Evolutionary conservation across 441 rosid genomes (phyloP).

Genomic region (Aquilaria agallochum): DNA sequence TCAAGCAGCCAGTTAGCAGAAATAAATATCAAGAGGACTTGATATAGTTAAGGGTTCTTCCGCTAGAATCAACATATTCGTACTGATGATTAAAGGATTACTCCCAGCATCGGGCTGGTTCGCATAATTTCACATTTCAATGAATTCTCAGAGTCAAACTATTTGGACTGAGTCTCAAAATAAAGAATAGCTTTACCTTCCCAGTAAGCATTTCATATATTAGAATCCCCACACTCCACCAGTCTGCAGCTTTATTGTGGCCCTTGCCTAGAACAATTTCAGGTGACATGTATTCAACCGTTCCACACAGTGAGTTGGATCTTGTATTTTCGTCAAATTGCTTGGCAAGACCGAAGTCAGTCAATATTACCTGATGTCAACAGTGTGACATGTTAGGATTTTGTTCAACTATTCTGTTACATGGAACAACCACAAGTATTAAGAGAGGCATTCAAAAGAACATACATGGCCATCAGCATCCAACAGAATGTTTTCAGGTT

Average conservation of each 20-base stretch:
- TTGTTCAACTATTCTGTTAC: not conserved
- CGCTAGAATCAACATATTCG: too few relatives aligned
- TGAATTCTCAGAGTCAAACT: too few relatives aligned
- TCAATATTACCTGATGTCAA: conserved; percentile 29
- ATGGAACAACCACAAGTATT: not conserved
- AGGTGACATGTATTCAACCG: conserved; percentile 38
- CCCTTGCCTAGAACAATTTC: conserved; percentile 41
- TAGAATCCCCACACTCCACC: conserved; percentile 45
- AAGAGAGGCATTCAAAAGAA: conserved; percentile 14
- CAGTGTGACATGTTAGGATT: not conserved
- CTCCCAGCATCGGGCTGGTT: too few relatives aligned
- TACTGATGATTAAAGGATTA: too few relatives aligned
- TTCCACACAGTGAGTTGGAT: conserved; percentile 42
- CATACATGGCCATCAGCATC: conserved; percentile 80
- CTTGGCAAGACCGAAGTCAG: conserved; percentile 43
- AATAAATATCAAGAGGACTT: too few relatives aligned
- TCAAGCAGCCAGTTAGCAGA: too few relatives aligned
- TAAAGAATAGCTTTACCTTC: conserved; percentile 15
- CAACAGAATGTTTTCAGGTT: conserved; percentile 84
- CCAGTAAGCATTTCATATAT: conserved; percentile 38
- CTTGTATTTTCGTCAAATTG: conserved; percentile 29
- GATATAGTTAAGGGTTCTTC: too few relatives aligned
- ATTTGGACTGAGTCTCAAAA: too few relatives aligned
- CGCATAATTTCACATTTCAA: too few relatives aligned
- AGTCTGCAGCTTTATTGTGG: conserved; percentile 40